phyloP scores from a whole-genome alignment of 2,329 filamentous ascomycete genomes.

The Xylaria multiplex region DNA sequence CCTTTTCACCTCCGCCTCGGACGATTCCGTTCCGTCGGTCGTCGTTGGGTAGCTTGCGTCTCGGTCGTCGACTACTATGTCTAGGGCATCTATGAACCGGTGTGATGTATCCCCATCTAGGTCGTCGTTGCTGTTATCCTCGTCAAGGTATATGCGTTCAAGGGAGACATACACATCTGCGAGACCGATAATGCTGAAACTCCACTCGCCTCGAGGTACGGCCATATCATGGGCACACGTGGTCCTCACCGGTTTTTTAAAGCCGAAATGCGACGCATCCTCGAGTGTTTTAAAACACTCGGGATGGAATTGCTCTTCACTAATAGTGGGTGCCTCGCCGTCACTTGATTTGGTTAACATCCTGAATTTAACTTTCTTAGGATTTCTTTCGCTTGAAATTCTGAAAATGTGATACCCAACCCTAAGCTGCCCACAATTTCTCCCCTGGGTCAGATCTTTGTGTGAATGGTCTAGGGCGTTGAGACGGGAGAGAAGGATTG shows the following conservation, averaged over 20 bases:
- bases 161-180: slow-evolving; percentile 15
- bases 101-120: not conserved
- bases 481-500: not conserved
- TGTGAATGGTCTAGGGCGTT: slow-evolving; percentile 14
- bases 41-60: no score
- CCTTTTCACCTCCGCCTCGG: no score
- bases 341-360: not conserved
- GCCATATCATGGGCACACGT: slow-evolving; percentile 2
- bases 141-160: slow-evolving; percentile 18
- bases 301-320: not conserved
- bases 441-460: not conserved
- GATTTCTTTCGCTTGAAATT: not conserved
- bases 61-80: not conserved
- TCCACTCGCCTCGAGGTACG: slow-evolving; percentile 16
- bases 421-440: slow-evolving; percentile 1
- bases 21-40: not conserved
- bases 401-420: not conserved
- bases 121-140: slow-evolving; percentile 14
- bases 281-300: no score
- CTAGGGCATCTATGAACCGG: slow-evolving; percentile 22
- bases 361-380: not conserved
- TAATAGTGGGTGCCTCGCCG: no score
- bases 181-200: slow-evolving; percentile 1
- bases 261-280: not conserved
- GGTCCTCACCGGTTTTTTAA: not conserved